Evolutionary conservation across 441 rosid species (phyloP).

Genomic region (Adansonia gregorii): DNA sequence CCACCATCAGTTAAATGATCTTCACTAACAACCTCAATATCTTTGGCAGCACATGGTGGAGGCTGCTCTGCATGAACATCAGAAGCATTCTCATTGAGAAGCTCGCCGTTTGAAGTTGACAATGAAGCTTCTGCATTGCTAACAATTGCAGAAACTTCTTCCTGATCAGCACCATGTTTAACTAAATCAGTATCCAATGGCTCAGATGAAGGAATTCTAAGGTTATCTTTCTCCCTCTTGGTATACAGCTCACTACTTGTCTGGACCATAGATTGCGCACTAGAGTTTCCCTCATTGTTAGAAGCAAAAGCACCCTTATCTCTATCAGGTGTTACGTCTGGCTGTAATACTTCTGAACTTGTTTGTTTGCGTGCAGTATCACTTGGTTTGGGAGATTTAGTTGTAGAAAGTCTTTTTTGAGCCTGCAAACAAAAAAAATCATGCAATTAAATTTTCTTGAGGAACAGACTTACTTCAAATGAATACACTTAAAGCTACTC

Average conservation of each 20-base stretch:
- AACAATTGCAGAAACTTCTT: slow-evolving; percentile 43
- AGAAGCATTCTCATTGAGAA: slow-evolving; percentile 49
- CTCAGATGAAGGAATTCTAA: slow-evolving; percentile 40
- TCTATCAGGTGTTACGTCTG: slow-evolving; percentile 44
- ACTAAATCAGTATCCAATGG: slow-evolving; percentile 36
- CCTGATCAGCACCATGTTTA: slow-evolving; percentile 43
- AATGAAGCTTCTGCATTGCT: slow-evolving; percentile 35
- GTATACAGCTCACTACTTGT: slow-evolving; percentile 39
- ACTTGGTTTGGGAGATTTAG: slow-evolving; percentile 43
- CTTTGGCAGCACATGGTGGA: slow-evolving; percentile 51
- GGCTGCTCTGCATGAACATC: slow-evolving; percentile 46
- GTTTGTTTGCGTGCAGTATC: slow-evolving; percentile 44
- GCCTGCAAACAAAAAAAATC: slow-evolving; percentile 52
- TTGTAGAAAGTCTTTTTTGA: slow-evolving; percentile 48
- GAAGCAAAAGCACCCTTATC: slow-evolving; percentile 35
- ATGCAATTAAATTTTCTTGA: slow-evolving; percentile 15
- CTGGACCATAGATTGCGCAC: slow-evolving; percentile 37
- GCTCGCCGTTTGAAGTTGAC: slow-evolving; percentile 47
- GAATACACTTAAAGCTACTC: slow-evolving; percentile 6
- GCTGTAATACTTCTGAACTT: slow-evolving; percentile 38
- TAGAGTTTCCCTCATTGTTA: slow-evolving; percentile 47
- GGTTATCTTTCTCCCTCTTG: slow-evolving; percentile 42
- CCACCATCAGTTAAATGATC: slow-evolving; percentile 44
- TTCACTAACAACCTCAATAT: slow-evolving; percentile 48
- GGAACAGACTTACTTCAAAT: slow-evolving; percentile 19